Base-by-base conservation (phyloP, 257 asterid genomes). In the Dorcoceras hygrometricum region DNA sequence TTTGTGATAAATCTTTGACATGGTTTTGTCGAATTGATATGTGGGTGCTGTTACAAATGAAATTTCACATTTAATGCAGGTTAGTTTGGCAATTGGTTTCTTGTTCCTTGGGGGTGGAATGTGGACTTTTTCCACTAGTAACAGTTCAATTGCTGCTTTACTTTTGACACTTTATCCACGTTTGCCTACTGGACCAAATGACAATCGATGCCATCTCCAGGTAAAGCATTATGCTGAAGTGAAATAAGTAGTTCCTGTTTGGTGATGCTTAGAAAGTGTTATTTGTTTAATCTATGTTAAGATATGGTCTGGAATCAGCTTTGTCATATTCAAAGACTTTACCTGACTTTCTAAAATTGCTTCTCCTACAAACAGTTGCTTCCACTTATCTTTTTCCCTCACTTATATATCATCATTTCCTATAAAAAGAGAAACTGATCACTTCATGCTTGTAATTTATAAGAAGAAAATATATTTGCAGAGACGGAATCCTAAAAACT, bases 151-250 rank as follows among this genome's bases (percentile, higher is more conserved):
- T 80, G 95, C 97, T 54, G 90, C 96, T 78, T 79, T 94, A 81
- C 82, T 90, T 74, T 82, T 90, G 76, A 85, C 97, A 60, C 86
- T 94, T 68, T 94, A 86, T 81, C 97, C 99, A 24, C 95, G 97
- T 50, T 79, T 94, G 75, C 99, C 99, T 46, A 80, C 88, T 72
- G 97, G 95, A 68, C 97, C 99, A 76, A 90, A 88, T 85, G 99
- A 94, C 87, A 94, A 94, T 70, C 81, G 95, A 71, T 94, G 99
- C 84, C 97, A 94, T 87, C 95, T 94, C 68, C 99, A 94, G 97
- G 99, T 94, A 76, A 84, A 71, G 23, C 81, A 27, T 59, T 67
- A 24, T 68, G 73, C 53, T 10, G 31, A 50, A 59, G 31, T 20
- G 62, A 62, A 36, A 23, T 51, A 23, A 62, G 50, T 59, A 25